Evolutionary conservation across 805 yeast genomes (phyloP), one percentile per base, ranked within the genome.

Genomic region (Wickerhamiella allomyrinae): DNA sequence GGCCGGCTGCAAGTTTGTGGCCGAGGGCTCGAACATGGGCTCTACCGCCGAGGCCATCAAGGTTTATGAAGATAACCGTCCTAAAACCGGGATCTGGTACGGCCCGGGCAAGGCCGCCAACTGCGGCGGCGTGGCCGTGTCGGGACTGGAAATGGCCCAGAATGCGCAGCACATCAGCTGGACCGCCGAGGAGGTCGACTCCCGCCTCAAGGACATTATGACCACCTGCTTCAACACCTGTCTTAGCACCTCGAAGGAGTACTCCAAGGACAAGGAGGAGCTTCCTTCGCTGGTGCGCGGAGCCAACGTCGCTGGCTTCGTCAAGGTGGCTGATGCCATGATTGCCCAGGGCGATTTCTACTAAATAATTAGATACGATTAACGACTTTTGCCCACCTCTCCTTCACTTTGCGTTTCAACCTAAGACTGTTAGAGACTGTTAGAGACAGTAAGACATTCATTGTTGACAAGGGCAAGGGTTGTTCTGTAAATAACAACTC

Each of bases 11-110:
- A 80, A 80, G 68, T 87, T 66, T 73, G 78, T 89, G 61, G 97
- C 98, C 56, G 98, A 89, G 76, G 98, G 98, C 63, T 89, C 97
- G 61, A 89, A 89, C 73, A 89, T 89, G 98, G 97, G 98, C 62
- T 89, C 94, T 55, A 87, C 96, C 56, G 80, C 82, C 68, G 97
- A 89, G 65, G 98, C 98, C 55, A 85, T 89, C 55, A 85, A 79
- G 54, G 86, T 83, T 49, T 89, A 87, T 57, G 98, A 89, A 76
- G 53, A 69, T 45, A 66, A 64, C 55, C 41, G 48, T 23, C 49
- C 57, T 39, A 48, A 46, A 25, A 52, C 57, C 37, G 69, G 76
- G 48, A 83, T 86, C 67, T 89, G 98, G 98, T 89, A 87, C 70
- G 97, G 94, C 58, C 96, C 96, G 63, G 97, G 96, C 69, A 89